Conservation (phyloP, 2,329 filamentous ascomycete species). For the Curvularia eragrostidis region DNA sequence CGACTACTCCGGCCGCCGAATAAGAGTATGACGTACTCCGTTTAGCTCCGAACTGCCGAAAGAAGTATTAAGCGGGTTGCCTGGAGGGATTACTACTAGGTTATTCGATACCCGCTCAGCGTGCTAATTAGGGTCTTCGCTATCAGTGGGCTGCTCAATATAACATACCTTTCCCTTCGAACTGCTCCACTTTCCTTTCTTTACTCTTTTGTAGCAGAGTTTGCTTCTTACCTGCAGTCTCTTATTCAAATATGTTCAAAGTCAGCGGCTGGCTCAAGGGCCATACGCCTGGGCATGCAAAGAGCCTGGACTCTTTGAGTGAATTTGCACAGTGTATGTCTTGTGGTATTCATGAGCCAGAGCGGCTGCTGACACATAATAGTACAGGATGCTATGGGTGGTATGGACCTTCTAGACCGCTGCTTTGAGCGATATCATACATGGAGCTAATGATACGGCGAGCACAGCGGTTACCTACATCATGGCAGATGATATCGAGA, state of each 20-base stretch:
- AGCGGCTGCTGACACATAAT: conserved; percentile 25
- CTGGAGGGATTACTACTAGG: conserved; percentile 15
- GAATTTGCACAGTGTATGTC: conserved; percentile 63
- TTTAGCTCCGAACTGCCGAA: conserved; percentile 24
- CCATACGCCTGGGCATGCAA: conserved; percentile 53
- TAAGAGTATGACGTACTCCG: conserved; percentile 26
- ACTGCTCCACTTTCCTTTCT: conserved; percentile 1
- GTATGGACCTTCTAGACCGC: conserved; percentile 34
- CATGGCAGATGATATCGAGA: conserved; percentile 89
- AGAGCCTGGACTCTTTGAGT: conserved; percentile 63
- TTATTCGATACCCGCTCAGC: conserved; percentile 10
- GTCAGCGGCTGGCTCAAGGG: conserved; percentile 51
- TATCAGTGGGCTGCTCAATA: neutral
- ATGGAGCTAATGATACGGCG: conserved; percentile 36
- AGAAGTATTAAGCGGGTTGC: conserved; percentile 25
- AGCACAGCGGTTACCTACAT: conserved; percentile 70
- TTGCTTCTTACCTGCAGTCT: neutral
- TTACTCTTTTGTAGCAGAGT: neutral
- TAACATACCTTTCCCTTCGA: neutral
- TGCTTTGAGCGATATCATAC: neutral
- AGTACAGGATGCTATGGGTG: conserved; percentile 58
- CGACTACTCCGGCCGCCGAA: conserved; percentile 7
- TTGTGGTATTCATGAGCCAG: neutral
- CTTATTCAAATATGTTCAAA: conserved; percentile 35
- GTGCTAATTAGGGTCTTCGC: conserved; percentile 5